A percentile compares a stretch with the other conserved stretches of the same genome.
phyloP scores from a whole-genome alignment of 805 yeast species.

The Spathaspora girioi region DNA sequence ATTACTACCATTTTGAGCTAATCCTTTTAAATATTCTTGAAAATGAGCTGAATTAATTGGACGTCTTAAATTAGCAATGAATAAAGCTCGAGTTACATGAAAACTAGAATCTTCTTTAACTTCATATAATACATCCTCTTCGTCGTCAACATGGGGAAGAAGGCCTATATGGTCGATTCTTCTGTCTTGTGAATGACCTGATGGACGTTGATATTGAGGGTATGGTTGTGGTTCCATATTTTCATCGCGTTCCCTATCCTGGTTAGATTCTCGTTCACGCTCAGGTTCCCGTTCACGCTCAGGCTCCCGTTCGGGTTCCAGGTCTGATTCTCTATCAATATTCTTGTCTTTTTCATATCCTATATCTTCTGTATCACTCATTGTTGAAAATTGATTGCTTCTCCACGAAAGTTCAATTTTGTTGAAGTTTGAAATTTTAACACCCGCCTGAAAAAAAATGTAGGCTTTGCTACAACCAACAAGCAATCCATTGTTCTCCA shows the following conservation, averaged over 20 bases:
- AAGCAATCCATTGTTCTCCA: not conserved
- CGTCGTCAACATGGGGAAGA: constrained; percentile 3
- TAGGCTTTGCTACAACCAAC: not conserved
- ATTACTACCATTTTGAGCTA: constrained; percentile 20
- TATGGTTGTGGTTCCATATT: constrained; percentile 8
- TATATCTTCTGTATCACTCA: constrained; percentile 14
- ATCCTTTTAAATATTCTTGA: constrained; percentile 29
- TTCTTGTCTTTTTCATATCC: constrained; percentile 7
- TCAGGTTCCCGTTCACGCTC: not conserved
- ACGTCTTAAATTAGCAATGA: constrained; percentile 40
- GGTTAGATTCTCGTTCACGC: not conserved
- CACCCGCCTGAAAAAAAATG: not conserved
- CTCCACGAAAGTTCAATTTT: not conserved
- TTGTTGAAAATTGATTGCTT: not conserved
- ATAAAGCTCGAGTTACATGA: constrained; percentile 40
- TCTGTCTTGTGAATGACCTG: not conserved
- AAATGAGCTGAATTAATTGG: constrained; percentile 37
- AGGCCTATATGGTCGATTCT: constrained; percentile 7
- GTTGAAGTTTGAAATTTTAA: not conserved
- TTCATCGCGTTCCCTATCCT: not conserved
- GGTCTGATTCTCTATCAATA: not conserved
- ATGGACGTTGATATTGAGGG: constrained; percentile 1
- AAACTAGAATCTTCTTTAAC: constrained; percentile 27
- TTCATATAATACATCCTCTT: constrained; percentile 27
- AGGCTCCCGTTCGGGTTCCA: not conserved